Conservation (phyloP, 2,329 filamentous ascomycete genomes). For the Colletotrichum coccodes region DNA sequence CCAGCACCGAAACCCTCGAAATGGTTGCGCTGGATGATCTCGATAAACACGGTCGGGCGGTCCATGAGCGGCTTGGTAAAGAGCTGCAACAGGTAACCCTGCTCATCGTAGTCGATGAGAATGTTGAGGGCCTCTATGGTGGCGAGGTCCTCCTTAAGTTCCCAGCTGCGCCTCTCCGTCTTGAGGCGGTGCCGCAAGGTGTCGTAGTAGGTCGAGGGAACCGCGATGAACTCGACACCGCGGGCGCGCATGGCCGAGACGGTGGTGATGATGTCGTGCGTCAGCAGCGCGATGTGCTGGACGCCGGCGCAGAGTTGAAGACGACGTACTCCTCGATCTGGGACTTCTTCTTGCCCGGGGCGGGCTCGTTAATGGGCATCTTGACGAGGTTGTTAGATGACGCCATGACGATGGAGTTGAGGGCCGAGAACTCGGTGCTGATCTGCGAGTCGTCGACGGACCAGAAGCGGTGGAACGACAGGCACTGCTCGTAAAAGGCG, state of each 20-base stretch:
- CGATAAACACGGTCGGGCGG: slow-evolving; percentile 92
- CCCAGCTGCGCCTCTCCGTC: slow-evolving; percentile 67
- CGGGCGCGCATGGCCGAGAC: slow-evolving; percentile 85
- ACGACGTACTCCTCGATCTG: slow-evolving; percentile 95
- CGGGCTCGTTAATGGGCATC: slow-evolving; percentile 99
- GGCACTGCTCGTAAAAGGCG: slow-evolving; percentile 84
- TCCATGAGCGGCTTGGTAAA: slow-evolving; percentile 93
- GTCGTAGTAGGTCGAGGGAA: slow-evolving; percentile 87
- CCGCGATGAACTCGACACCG: slow-evolving; percentile 92
- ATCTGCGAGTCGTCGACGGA: slow-evolving; percentile 94
- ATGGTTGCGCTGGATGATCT: slow-evolving; percentile 93
- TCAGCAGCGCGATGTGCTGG: slow-evolving; percentile 92
- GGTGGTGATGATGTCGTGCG: slow-evolving; percentile 79
- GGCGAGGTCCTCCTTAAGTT: slow-evolving; percentile 83
- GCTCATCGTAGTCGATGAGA: slow-evolving; percentile 94
- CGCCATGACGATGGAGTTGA: slow-evolving; percentile 91
- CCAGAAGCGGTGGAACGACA: slow-evolving; percentile 98
- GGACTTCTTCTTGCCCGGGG: slow-evolving; percentile 86
- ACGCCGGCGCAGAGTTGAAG: slow-evolving; percentile 90
- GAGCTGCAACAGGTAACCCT: slow-evolving; percentile 81
- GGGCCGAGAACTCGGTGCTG: slow-evolving; percentile 89
- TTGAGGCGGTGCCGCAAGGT: slow-evolving; percentile 79
- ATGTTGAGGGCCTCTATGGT: slow-evolving; percentile 83
- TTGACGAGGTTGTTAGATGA: slow-evolving; percentile 88
- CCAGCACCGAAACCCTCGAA: slow-evolving; percentile 94